These are phyloP conservation scores for Metschnikowia koreensis DNA, from an alignment of 805 yeast genomes.

Conservation along the genomic window DNA sequence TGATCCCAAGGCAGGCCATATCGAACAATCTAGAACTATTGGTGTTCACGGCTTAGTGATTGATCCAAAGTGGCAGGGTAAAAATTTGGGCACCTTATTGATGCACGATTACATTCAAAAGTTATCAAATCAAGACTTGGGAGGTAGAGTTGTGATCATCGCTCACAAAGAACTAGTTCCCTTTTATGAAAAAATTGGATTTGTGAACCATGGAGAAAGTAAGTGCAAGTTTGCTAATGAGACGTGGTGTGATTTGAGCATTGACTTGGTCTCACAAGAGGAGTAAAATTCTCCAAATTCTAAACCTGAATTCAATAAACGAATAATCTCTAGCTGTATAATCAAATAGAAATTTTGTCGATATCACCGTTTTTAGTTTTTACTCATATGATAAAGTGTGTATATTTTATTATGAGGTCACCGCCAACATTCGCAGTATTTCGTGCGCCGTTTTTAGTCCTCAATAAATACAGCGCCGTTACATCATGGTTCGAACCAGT, in stretches of 20 bases:
- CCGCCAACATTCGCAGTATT: neutral
- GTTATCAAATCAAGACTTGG: conserved; percentile 81
- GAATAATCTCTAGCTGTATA: neutral
- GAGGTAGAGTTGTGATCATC: conserved; percentile 70
- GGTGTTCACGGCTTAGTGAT: conserved; percentile 84
- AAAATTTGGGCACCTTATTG: conserved; percentile 77
- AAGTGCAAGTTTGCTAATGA: conserved; percentile 56
- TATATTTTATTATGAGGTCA: neutral
- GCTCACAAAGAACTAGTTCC: conserved; percentile 68
- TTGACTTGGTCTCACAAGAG: conserved; percentile 44
- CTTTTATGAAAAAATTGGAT: conserved; percentile 82
- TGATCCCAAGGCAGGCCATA: conserved; percentile 54
- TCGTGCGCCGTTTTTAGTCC: neutral
- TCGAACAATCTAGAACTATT: conserved; percentile 68
- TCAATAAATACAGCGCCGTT: no score
- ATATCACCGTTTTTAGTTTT: neutral
- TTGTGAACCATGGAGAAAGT: conserved; percentile 65
- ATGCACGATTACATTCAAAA: conserved; percentile 90
- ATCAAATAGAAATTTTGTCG: neutral
- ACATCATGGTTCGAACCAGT: no score
- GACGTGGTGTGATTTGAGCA: conserved; percentile 59
- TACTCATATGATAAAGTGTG: no score
- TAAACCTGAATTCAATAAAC: no score
- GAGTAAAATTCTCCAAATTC: conserved; percentile 21
- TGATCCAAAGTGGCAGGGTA: conserved; percentile 73